A percentile compares a stretch with the other conserved stretches of the same genome.
Evolutionary conservation across 1,284 basidiomycete species (phyloP).

Genomic region (Naganishia albida): DNA sequence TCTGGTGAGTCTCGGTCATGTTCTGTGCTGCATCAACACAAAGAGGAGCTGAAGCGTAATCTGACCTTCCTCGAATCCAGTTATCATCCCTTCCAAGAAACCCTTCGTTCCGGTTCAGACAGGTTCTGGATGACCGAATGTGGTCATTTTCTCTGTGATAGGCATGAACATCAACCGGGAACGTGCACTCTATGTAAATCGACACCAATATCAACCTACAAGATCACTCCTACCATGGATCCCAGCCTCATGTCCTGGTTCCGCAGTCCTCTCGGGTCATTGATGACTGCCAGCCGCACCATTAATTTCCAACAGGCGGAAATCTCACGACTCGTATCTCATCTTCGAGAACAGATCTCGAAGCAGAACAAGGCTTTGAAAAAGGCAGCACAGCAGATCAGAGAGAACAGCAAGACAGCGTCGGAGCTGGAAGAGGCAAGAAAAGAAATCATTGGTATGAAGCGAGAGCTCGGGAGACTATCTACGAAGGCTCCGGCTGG

Average conservation of each 20-base stretch:
- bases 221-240: constrained; percentile 24
- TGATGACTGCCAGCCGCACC: constrained; percentile 26
- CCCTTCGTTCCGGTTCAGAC: constrained; percentile 26
- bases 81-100: constrained; percentile 27
- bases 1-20: constrained; percentile 38
- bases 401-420: constrained; percentile 14
- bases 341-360: constrained; percentile 29
- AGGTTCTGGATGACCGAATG: constrained; percentile 48
- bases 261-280: constrained; percentile 13
- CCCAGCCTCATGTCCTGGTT: constrained; percentile 30
- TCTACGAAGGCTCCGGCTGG: not conserved
- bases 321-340: constrained; percentile 28
- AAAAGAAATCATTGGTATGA: constrained; percentile 6
- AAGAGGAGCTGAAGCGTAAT: not conserved
- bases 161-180: constrained; percentile 36
- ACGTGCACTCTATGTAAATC: constrained; percentile 28
- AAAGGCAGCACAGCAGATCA: constrained; percentile 29
- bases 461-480: constrained; percentile 9
- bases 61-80: not conserved
- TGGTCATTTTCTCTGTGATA: constrained; percentile 46
- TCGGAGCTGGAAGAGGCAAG: constrained; percentile 4
- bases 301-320: constrained; percentile 34
- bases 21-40: not conserved
- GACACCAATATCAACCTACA: constrained; percentile 25
- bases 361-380: constrained; percentile 32